Percentiles rank a stretch among this genome's conserved stretches.
phyloP scores from a whole-genome alignment of 176 grass and related monocot genomes.

The Leersia perrieri region DNA sequence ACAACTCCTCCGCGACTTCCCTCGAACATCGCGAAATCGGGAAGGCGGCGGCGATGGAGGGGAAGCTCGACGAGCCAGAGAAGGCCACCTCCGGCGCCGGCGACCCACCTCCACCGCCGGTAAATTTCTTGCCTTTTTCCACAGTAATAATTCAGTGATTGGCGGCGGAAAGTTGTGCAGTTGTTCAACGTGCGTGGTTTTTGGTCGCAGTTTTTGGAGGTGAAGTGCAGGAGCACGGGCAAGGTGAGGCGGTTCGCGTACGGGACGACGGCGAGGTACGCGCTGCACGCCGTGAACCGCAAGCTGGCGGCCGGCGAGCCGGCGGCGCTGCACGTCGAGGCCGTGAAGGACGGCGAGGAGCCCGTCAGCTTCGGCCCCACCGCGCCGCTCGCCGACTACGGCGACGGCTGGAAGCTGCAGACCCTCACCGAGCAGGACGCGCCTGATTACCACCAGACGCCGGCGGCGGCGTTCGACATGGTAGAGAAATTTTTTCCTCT shows the following conservation, averaged over 20 bases:
- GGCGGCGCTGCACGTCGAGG: conserved; percentile 71
- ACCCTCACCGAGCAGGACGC: conserved; percentile 57
- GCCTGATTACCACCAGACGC: conserved; percentile 11
- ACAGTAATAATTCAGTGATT: background rate
- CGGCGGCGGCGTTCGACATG: background rate
- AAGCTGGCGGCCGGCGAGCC: conserved; percentile 50
- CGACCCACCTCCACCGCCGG: conserved; percentile 12
- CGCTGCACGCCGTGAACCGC: conserved; percentile 66
- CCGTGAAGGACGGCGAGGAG: conserved; percentile 77
- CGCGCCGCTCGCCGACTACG: conserved; percentile 69
- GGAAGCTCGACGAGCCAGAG: background rate
- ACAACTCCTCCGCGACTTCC: background rate
- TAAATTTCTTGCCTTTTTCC: background rate
- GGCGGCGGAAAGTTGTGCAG: background rate
- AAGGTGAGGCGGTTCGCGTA: conserved; percentile 72
- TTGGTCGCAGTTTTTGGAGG: conserved; percentile 71
- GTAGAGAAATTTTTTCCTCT: too few species aligned
- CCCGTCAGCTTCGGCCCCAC: conserved; percentile 73
- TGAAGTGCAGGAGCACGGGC: conserved; percentile 69
- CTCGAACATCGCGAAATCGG: conserved; percentile 7
- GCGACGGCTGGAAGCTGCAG: conserved; percentile 73
- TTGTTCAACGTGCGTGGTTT: background rate
- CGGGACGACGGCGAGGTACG: conserved; percentile 64
- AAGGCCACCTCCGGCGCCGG: background rate
- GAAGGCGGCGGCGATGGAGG: background rate